Conservation (phyloP, 768 basidiomycete species). For the Calocera viscosa region DNA sequence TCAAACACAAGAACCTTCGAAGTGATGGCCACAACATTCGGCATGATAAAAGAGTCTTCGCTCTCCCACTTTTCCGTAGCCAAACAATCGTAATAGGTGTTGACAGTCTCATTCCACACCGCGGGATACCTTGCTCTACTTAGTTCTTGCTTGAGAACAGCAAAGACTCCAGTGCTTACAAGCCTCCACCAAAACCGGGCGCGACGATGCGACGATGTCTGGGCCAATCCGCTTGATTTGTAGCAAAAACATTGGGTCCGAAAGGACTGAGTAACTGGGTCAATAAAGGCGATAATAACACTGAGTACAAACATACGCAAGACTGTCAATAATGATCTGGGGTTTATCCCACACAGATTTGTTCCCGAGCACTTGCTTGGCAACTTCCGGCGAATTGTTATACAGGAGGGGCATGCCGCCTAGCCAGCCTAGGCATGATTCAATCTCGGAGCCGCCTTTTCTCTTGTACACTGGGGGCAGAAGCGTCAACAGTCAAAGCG, state of each 20-base stretch:
- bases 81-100: not conserved
- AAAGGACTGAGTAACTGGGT: not conserved
- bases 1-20: not conserved
- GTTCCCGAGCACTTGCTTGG: not conserved
- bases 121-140: not conserved
- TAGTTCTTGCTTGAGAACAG: too few relatives aligned
- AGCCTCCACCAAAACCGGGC: not conserved
- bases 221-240: not conserved
- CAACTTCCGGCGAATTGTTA: not conserved
- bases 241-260: not conserved
- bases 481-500: not conserved
- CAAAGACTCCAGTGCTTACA: not conserved
- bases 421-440: not conserved
- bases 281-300: not conserved
- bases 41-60: not conserved
- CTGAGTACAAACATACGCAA: not conserved
- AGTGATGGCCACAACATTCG: not conserved
- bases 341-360: not conserved
- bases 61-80: not conserved
- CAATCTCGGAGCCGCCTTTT: not conserved
- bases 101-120: not conserved
- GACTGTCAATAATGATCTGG: not conserved
- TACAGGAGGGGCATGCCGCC: not conserved
- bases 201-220: not conserved
- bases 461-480: not conserved